Evolutionary conservation across 2,329 filamentous ascomycete species (phyloP), one percentile per base, ranked within the genome.

Genomic region (Fusarium fujikuroi): DNA sequence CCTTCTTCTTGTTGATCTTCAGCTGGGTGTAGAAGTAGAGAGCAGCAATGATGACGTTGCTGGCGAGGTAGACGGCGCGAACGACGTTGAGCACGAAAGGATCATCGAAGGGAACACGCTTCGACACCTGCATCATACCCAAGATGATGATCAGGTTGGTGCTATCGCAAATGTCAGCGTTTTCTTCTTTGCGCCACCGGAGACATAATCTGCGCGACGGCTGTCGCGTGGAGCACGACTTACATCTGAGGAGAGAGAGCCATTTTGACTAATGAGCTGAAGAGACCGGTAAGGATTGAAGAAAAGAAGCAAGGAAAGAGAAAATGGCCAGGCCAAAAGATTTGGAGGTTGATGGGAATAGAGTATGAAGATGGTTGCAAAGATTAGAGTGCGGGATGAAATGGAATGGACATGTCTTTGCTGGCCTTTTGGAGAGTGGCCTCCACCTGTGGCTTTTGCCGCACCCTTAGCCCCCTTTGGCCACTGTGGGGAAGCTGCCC

Each of bases 111-210:
- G 95, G 94, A 70, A 99, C 91, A 85, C 92, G 94, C 90, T 98
- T 98, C 78, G 95, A 93, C 70, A 97, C 93, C 89, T 98, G 95
- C 94, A 98, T 98, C 92, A 98, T 97, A 82, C 93, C 93, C 78
- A 97, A 90, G 86, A 97, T 95, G 91, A 97, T 95, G 87, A 94
- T 88, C 83, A 97, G 89, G 89, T 97, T 97, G 83, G 93, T 94
- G 80, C 95, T 97, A 84, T 76, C 60, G 61, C 59, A 39, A 53
- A 46, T 43, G 60, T 81, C 74, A 81, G 79, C 62, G 70, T 69
- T 60, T 36, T 60, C 32, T 28, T 71, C 37, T 36, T 53, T 72
- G 72, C 75, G 75, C 72, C 63, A 49, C 50, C 34, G 44, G 54
- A 44, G 39, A 47, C 47, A 47, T 25, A 46, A 69, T 63, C 75